These are phyloP conservation scores for Capronia coronata DNA, from an alignment of 2,329 filamentous ascomycete species.

Conservation along the genomic window DNA sequence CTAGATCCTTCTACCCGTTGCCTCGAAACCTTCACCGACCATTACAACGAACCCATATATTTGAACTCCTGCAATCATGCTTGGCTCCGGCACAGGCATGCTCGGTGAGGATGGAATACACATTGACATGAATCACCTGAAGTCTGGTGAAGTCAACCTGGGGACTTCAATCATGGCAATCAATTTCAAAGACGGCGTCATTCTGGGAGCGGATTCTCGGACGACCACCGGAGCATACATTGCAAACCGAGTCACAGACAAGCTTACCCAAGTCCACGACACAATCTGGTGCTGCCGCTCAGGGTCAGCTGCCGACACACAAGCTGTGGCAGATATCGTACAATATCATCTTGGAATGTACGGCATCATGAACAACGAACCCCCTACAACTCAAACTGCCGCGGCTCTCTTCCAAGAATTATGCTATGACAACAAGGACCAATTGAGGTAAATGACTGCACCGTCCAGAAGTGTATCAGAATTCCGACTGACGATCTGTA, in stretches of 20 bases:
- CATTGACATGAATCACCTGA: conserved; percentile 96
- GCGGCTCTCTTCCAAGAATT: conserved; percentile 96
- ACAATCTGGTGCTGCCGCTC: conserved; percentile 99
- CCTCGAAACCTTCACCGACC: not conserved
- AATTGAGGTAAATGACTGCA: conserved; percentile 60
- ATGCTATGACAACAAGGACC: conserved; percentile 96
- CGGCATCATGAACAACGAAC: conserved; percentile 79
- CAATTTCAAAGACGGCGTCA: conserved; percentile 97
- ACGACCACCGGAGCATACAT: conserved; percentile 98
- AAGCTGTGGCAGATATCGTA: conserved; percentile 96
- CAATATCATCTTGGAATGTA: conserved; percentile 94
- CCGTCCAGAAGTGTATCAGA: not conserved
- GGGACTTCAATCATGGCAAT: conserved; percentile 99
- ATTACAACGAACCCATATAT: not conserved
- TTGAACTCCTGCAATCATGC: conserved; percentile 32
- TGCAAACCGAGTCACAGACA: conserved; percentile 97
- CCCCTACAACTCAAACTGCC: conserved; percentile 88
- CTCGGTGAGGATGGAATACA: conserved; percentile 81
- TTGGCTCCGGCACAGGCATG: conserved; percentile 40
- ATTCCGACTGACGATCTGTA: conserved; percentile 37
- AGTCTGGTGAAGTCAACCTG: conserved; percentile 97
- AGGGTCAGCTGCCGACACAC: conserved; percentile 93
- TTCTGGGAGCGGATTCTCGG: conserved; percentile 91
- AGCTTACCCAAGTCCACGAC: conserved; percentile 95
- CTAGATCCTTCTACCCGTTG: not conserved